Evolutionary conservation across 768 basidiomycete species (phyloP).

Genomic region (Tricholomella constricta): DNA sequence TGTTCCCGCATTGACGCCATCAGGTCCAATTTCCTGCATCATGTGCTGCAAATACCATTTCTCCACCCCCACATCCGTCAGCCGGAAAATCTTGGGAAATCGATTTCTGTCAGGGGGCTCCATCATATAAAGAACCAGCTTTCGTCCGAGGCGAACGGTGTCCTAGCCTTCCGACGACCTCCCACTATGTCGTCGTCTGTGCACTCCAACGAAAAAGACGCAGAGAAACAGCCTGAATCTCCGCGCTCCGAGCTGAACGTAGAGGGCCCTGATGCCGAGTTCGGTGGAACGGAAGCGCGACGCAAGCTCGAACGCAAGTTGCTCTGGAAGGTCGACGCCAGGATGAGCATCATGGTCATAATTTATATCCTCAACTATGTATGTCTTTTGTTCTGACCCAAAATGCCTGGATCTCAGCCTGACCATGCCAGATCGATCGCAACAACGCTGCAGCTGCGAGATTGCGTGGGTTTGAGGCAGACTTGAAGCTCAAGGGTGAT

Average conservation of each 20-base stretch:
- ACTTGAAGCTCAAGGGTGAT: constrained; percentile 56
- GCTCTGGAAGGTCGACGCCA: constrained; percentile 49
- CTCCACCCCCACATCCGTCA: constrained; percentile 1
- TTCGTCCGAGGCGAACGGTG: neutral
- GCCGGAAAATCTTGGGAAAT: neutral
- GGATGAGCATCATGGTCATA: constrained; percentile 49
- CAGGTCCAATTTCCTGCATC: neutral
- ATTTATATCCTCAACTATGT: constrained; percentile 52
- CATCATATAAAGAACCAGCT: neutral
- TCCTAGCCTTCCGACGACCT: neutral
- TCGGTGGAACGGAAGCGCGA: constrained; percentile 29
- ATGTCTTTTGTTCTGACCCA: constrained; percentile 1
- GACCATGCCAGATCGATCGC: constrained; percentile 60
- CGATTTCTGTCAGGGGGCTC: neutral
- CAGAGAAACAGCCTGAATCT: constrained; percentile 8
- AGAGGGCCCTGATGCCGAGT: constrained; percentile 26
- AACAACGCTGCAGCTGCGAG: constrained; percentile 73
- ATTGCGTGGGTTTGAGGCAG: constrained; percentile 63
- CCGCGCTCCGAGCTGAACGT: constrained; percentile 3
- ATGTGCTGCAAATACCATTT: neutral
- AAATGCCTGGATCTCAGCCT: constrained; percentile 21
- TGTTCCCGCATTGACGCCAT: neutral
- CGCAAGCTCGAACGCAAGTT: constrained; percentile 36
- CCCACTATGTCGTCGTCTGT: constrained; percentile 18
- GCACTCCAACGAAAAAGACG: constrained; percentile 19